Percentiles rank a stretch among this genome's conserved stretches.
phyloP scores from a whole-genome alignment of 139 green algal genomes.

The Chlorella sp. region DNA sequence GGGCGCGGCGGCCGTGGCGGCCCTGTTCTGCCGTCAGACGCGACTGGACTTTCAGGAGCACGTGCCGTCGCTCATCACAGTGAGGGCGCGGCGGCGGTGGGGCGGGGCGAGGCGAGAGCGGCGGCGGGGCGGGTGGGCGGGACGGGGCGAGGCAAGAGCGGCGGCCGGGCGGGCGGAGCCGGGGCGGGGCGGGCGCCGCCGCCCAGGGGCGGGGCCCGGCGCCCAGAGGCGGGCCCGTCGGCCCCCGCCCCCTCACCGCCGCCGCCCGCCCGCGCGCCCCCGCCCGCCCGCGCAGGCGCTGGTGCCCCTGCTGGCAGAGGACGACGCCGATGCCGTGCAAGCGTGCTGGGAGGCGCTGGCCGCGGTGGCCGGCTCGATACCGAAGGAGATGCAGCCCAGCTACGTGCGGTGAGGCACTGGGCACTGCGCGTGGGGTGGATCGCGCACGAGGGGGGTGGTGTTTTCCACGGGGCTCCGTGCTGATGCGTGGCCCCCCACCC shows the following conservation, averaged over 20 bases:
- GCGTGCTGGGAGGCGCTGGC: conserved; percentile 77
- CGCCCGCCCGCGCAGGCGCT: conserved; percentile 44
- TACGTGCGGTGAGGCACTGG: conserved; percentile 74
- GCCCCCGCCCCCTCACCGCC: background rate
- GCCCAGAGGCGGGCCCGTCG: background rate
- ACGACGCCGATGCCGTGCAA: conserved; percentile 50
- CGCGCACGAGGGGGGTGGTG: no score
- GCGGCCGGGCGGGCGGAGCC: no score
- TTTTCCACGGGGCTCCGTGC: no score
- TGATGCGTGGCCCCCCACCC: no score
- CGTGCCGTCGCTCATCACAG: conserved; percentile 62
- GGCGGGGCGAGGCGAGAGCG: background rate
- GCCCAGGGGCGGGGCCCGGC: no score
- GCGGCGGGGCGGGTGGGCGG: background rate
- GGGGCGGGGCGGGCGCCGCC: no score
- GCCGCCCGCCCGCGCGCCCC: background rate
- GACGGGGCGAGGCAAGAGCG: no score
- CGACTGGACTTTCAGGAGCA: conserved; percentile 73
- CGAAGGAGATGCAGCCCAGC: conserved; percentile 83
- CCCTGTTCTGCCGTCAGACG: conserved; percentile 37
- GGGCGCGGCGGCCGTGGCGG: conserved; percentile 57
- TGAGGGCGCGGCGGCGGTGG: conserved; percentile 31
- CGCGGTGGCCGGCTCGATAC: conserved; percentile 69
- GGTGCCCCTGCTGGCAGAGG: conserved; percentile 65
- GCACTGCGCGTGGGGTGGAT: no score